Evolutionary conservation across 768 basidiomycete species (phyloP), one percentile per base, ranked within the genome.

Genomic region (Leccinellum albellum): DNA sequence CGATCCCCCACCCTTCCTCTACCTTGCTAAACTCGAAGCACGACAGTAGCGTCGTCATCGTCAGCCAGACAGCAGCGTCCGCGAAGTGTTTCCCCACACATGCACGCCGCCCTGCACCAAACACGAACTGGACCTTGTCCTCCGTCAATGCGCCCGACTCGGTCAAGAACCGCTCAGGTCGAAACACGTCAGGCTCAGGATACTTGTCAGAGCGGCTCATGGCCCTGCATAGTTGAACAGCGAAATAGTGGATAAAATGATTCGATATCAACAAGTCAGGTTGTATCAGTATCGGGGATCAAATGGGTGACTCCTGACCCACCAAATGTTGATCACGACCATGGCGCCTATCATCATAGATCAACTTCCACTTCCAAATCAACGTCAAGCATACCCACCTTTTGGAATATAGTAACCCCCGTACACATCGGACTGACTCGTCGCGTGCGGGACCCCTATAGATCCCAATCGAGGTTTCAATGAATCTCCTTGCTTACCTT

Each of bases 401-500:
- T 65, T 62, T 5, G 64, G 64, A 40, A 68, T 66, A 17, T 51
- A 57, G 35, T 64, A 62, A 31, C 64, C 61, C 4, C 53, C 44
- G 37, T 68, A 66, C 8, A 65, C 48, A 28, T 67, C 66, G 33
- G 55, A 49, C 28, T 58, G 21, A 17, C 46, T 59, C 3, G 61
- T 57, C 20, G 33, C 35, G 37, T 67, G 65, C 3, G 63, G 65
- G 2, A 58, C 9, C 13, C 20, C 55, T 51, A 23, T 6, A 28
- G 10, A 21, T 21, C 5, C 10, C n/a, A n/a, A n/a, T 15, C 6
- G 14, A 46, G 7, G 21, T 15, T 44, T 28, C n/a, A 17, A 50
- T 20, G 12, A 10, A 47, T 45, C 14, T 40, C 37, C 15, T 15
- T n/a, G n/a, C n/a, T n/a, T 15, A 24, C 23, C 21, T 14, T 23